Evolutionary conservation across 805 yeast species (phyloP), one percentile per base, ranked within the genome.

Genomic region (Sporopachydermia lactativora): DNA sequence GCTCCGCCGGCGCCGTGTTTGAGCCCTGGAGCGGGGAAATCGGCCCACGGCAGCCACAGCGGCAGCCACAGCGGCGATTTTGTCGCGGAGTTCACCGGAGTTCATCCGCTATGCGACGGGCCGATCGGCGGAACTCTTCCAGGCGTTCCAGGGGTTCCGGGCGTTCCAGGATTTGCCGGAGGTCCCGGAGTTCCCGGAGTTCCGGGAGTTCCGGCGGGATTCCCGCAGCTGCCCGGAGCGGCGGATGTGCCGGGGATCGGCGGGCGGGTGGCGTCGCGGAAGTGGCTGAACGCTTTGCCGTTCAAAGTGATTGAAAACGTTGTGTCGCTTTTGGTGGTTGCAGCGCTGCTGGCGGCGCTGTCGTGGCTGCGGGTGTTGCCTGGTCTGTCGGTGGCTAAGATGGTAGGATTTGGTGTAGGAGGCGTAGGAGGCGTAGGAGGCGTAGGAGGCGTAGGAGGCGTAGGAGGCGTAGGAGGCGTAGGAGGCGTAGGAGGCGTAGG

Each of bases 1-100:
- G 92, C 96, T 0, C 89, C 94, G 0, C 51, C 70, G 1, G 79
- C 95, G 0, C 65, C 70, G 39, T 75, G 70, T 35, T 47, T 57
- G 15, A 49, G 41, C 18, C 36, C 39, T n/a, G 40, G 34, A 14
- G 49, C 54, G 19, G 58, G 62, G 38, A 61, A 62, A 5, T n/a
- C n/a, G n/a, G n/a, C n/a, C n/a, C n/a, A n/a, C n/a, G n/a, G n/a
- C n/a, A n/a, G n/a, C n/a, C n/a, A n/a, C n/a, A n/a, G n/a, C n/a
- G n/a, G n/a, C n/a, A n/a, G n/a, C n/a, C n/a, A n/a, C n/a, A n/a
- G n/a, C n/a, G 63, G 59, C 15, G 53, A 65, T 16, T 57, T 71
- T 41, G 57, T 56, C 16, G 56, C 64, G 1, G 65, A 73, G 0
- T 58, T 73, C 3, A 52, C 61, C 11, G 80, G 79, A 6, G 79